phyloP scores from a whole-genome alignment of 257 asterid genomes.

The Leonotis leonurus region DNA sequence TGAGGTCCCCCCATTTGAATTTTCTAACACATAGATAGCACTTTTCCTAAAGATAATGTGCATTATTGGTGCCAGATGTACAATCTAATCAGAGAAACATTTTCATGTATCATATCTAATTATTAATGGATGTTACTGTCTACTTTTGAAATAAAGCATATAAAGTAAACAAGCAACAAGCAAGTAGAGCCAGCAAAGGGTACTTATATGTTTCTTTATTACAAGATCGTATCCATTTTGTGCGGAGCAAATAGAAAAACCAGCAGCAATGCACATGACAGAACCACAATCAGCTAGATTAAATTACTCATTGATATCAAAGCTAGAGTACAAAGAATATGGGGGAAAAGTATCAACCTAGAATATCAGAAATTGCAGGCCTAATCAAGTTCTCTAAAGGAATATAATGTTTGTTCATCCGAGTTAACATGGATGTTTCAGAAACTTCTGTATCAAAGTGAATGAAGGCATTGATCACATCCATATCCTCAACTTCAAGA shows the following conservation, averaged over 20 bases:
- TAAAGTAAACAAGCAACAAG: conserved; percentile 16
- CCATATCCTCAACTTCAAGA: conserved; percentile 23
- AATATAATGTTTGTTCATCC: conserved; percentile 11
- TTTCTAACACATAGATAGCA: conserved; percentile 6
- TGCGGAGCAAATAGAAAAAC: conserved; percentile 2
- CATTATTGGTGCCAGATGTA: conserved; percentile 25
- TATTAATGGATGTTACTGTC: conserved; percentile 20
- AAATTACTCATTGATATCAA: conserved; percentile 8
- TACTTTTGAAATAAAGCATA: conserved; percentile 18
- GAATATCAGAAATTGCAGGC: conserved; percentile 8
- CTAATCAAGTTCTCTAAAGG: conserved; percentile 9
- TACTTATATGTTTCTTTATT: background rate
- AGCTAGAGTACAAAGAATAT: background rate
- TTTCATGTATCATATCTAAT: conserved; percentile 9
- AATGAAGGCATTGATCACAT: conserved; percentile 5
- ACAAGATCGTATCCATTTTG: conserved; percentile 3
- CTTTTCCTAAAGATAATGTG: conserved; percentile 17
- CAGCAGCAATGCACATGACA: conserved; percentile 3
- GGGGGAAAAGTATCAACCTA: conserved; percentile 7
- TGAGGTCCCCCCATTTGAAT: conserved; percentile 16
- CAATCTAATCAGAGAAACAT: conserved; percentile 13
- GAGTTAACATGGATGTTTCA: conserved; percentile 20
- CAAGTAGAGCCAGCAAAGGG: background rate
- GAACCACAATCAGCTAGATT: background rate
- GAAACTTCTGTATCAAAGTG: conserved; percentile 4